Percentiles rank a stretch among this genome's conserved stretches.
Evolutionary conservation across 208 protist species (phyloP).

Genomic region (Trypanosoma cruzi): DNA sequence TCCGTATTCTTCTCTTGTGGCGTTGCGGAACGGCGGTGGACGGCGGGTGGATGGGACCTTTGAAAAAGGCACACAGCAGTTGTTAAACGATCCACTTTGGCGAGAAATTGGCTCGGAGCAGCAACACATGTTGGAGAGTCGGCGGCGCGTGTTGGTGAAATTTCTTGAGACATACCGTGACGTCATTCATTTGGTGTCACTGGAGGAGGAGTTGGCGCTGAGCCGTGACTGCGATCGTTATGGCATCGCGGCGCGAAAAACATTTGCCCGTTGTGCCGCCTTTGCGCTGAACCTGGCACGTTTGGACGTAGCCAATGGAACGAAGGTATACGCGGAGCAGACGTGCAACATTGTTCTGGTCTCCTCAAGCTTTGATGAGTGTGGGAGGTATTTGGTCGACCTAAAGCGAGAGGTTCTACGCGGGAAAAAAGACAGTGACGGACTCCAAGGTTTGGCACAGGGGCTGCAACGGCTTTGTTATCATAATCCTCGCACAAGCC

Average conservation of each 20-base stretch:
- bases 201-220: slow-evolving; percentile 74
- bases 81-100: slow-evolving; percentile 43
- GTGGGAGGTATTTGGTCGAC: slow-evolving; percentile 69
- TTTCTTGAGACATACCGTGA: slow-evolving; percentile 70
- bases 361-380: slow-evolving; percentile 52
- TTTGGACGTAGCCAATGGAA: slow-evolving; percentile 24
- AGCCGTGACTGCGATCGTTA: slow-evolving; percentile 76
- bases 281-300: slow-evolving; percentile 74
- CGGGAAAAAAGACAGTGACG: neutral
- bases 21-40: slow-evolving; percentile 53
- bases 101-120: slow-evolving; percentile 42
- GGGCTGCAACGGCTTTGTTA: slow-evolving; percentile 68
- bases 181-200: slow-evolving; percentile 76
- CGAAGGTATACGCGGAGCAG: slow-evolving; percentile 35
- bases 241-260: slow-evolving; percentile 60
- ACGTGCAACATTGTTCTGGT: slow-evolving; percentile 42
- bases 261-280: slow-evolving; percentile 54
- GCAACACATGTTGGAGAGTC: slow-evolving; percentile 47
- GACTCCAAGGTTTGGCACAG: slow-evolving; percentile 26
- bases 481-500: slow-evolving; percentile 78
- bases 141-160: slow-evolving; percentile 40
- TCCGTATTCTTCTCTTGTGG: slow-evolving; percentile 64
- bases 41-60: slow-evolving; percentile 42
- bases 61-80: slow-evolving; percentile 35
- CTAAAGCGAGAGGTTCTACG: slow-evolving; percentile 39